Conservation (phyloP, 2,329 filamentous ascomycete genomes). For the Aspergillus candidus region DNA sequence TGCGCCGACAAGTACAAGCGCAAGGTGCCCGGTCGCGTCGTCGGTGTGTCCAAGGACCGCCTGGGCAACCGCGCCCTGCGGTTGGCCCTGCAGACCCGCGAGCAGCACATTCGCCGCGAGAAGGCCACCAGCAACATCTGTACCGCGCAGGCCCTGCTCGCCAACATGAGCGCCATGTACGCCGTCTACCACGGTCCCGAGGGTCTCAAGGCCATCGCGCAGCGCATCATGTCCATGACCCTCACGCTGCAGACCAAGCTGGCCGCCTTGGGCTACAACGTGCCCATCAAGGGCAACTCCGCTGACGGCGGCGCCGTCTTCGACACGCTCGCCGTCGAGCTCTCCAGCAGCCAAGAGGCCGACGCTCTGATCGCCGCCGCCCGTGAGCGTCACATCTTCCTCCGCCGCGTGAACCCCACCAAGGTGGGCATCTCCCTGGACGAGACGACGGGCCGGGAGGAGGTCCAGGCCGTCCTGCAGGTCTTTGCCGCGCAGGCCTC, state of each 20-base stretch:
- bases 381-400: constrained; percentile 50
- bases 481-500: constrained; percentile 47
- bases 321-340: constrained; percentile 70
- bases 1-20: constrained; percentile 87
- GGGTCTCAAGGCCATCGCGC: constrained; percentile 76
- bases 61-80: constrained; percentile 74
- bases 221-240: constrained; percentile 66
- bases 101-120: constrained; percentile 93
- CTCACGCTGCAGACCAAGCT: constrained; percentile 63
- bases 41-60: constrained; percentile 87
- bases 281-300: constrained; percentile 52
- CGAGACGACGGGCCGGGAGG: constrained; percentile 59
- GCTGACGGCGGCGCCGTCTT: constrained; percentile 59
- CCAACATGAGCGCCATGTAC: constrained; percentile 95
- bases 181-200: constrained; percentile 87
- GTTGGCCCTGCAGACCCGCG: constrained; percentile 81
- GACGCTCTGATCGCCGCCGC: constrained; percentile 49
- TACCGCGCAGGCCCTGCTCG: constrained; percentile 86
- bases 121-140: constrained; percentile 98
- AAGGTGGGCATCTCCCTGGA: constrained; percentile 71
- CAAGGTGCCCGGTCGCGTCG: constrained; percentile 84
- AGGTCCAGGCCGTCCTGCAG: constrained; percentile 53
- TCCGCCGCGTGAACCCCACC: constrained; percentile 56
- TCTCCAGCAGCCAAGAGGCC: constrained; percentile 47
- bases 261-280: constrained; percentile 57